A percentile compares a stretch with the other conserved stretches of the same genome.
Evolutionary conservation across 2,329 filamentous ascomycete genomes (phyloP).

Genomic region (Cryphonectria carpinicola): DNA sequence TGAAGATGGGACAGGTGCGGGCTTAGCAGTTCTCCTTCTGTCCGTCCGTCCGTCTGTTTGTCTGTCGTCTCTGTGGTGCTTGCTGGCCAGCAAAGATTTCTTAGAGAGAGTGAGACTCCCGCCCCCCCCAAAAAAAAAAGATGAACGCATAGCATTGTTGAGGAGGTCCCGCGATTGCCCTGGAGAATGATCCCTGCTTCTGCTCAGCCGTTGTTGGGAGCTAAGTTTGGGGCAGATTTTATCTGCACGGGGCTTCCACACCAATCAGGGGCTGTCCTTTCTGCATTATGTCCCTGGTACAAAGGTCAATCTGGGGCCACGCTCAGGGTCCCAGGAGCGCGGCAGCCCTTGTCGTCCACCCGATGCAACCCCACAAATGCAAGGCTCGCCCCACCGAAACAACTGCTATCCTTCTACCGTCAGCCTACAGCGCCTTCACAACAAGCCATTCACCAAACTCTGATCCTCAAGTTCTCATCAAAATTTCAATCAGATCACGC

Average conservation of each 20-base stretch:
- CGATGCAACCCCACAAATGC: constrained; percentile 5
- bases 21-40: not conserved
- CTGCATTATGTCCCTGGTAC: constrained; percentile 16
- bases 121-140: constrained; percentile 1
- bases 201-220: constrained; percentile 23
- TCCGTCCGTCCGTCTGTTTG: not conserved
- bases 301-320: not conserved
- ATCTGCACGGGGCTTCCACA: constrained; percentile 18
- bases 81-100: constrained; percentile 8
- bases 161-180: constrained; percentile 9
- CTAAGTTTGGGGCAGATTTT: constrained; percentile 11
- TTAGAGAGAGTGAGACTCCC: not conserved
- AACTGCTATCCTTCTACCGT: not conserved
- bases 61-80: not conserved
- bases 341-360: not conserved
- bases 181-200: constrained; percentile 18
- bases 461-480: not conserved
- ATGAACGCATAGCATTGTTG: constrained; percentile 22
- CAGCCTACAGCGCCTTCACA: constrained; percentile 4
- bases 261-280: constrained; percentile 13
- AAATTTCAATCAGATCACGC: not conserved
- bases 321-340: constrained; percentile 9
- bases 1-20: not conserved
- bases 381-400: constrained; percentile 19
- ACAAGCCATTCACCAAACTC: constrained; percentile 8